Evolutionary conservation across 2,329 filamentous ascomycete species (phyloP).

Genomic region (Aureobasidium zeae): DNA sequence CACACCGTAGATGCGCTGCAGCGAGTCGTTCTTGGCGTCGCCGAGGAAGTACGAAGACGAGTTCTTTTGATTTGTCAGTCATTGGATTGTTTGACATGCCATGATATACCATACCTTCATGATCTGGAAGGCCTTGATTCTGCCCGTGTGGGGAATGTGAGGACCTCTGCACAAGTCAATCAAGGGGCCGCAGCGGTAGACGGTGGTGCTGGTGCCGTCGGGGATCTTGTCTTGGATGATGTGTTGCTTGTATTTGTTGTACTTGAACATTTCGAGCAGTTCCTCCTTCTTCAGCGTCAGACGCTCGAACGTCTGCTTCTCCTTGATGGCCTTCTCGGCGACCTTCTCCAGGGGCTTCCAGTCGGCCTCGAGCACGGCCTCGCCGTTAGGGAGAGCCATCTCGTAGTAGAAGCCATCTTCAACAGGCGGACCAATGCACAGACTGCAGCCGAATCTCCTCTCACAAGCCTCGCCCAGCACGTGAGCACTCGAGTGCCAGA

Average conservation of each 20-base stretch:
- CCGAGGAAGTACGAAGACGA: constrained; percentile 86
- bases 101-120: constrained; percentile 57
- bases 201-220: constrained; percentile 82
- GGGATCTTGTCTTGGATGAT: constrained; percentile 90
- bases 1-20: constrained; percentile 94
- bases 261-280: constrained; percentile 88
- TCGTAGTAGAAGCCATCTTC: constrained; percentile 95
- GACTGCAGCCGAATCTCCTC: constrained; percentile 77
- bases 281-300: constrained; percentile 83
- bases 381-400: constrained; percentile 72
- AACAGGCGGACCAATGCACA: constrained; percentile 89
- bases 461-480: constrained; percentile 93
- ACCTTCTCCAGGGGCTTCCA: constrained; percentile 77
- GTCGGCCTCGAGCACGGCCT: constrained; percentile 62
- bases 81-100: not conserved
- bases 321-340: constrained; percentile 79
- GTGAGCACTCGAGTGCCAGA: constrained; percentile 96
- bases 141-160: constrained; percentile 85
- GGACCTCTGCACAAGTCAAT: constrained; percentile 94
- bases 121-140: constrained; percentile 90
- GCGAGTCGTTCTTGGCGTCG: constrained; percentile 83
- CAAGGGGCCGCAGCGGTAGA: constrained; percentile 86
- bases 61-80: constrained; percentile 39
- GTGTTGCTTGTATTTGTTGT: constrained; percentile 97
- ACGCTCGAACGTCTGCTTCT: constrained; percentile 91